These are phyloP conservation scores for Magnolia officinalis DNA, from an alignment of 164 flowering plant genomes.

Conservation along the genomic window DNA sequence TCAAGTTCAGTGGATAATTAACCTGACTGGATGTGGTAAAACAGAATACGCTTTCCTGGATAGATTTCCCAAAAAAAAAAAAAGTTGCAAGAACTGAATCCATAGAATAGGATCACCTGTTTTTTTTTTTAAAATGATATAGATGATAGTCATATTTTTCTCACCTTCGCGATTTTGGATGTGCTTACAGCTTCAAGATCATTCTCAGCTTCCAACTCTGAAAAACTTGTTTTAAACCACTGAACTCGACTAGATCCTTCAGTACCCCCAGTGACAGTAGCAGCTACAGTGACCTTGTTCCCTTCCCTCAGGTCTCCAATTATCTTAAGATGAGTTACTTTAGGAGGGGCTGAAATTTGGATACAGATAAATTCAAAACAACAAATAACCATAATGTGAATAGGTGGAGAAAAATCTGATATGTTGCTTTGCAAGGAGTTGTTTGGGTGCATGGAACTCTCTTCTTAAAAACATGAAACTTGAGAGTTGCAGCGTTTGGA, in stretches of 20 bases:
- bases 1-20: background rate
- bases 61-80: background rate
- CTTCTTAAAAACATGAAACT: background rate
- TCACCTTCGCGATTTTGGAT: constrained; percentile 88
- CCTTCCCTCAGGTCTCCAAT: constrained; percentile 88
- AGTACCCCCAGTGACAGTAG: constrained; percentile 86
- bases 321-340: constrained; percentile 67
- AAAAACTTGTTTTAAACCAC: constrained; percentile 80
- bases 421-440: background rate
- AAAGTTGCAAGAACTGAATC: background rate
- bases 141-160: background rate
- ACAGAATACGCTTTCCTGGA: background rate
- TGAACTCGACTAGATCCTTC: constrained; percentile 97
- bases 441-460: background rate
- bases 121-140: background rate
- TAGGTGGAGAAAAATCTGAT: no score
- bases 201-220: constrained; percentile 53
- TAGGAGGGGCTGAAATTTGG: constrained; percentile 80
- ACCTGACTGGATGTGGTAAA: background rate
- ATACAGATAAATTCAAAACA: constrained; percentile 7
- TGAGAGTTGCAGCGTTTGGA: background rate
- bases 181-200: constrained; percentile 75
- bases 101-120: background rate
- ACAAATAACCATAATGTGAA: background rate
- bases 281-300: constrained; percentile 74